Evolutionary conservation across 1,284 basidiomycete genomes (phyloP).

Genomic region (Sporisorium sorghi): DNA sequence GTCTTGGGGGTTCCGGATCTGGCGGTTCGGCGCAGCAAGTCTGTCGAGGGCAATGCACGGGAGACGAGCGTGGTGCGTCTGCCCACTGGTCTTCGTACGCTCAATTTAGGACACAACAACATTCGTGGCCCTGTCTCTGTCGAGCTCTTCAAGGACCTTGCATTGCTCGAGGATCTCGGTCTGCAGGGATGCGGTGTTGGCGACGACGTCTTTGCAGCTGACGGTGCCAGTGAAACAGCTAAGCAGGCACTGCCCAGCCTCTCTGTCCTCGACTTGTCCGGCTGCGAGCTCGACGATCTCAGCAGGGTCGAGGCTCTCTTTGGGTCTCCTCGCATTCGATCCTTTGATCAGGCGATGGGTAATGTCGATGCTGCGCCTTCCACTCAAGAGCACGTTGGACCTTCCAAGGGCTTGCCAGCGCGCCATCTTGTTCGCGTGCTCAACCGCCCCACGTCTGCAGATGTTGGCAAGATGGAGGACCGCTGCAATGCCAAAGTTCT

Average conservation of each 20-base stretch:
- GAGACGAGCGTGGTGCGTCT: constrained; percentile 19
- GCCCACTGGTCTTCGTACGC: constrained; percentile 45
- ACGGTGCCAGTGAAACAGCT: not conserved
- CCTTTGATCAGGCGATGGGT: constrained; percentile 35
- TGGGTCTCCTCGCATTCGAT: constrained; percentile 44
- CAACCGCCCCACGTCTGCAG: constrained; percentile 31
- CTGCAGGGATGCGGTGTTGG: constrained; percentile 59
- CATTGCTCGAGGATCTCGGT: constrained; percentile 49
- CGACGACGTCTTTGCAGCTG: constrained; percentile 56
- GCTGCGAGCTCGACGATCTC: constrained; percentile 61
- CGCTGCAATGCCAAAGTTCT: constrained; percentile 28
- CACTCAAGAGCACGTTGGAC: constrained; percentile 2
- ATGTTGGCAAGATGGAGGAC: constrained; percentile 33
- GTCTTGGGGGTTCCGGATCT: constrained; percentile 45
- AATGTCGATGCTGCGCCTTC: constrained; percentile 14
- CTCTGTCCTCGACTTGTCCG: constrained; percentile 51
- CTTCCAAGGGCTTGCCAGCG: constrained; percentile 21
- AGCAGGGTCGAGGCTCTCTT: constrained; percentile 50
- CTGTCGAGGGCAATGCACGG: not conserved
- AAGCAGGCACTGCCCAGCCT: constrained; percentile 39
- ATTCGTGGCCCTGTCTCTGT: constrained; percentile 57
- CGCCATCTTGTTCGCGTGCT: constrained; percentile 55
- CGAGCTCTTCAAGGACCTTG: constrained; percentile 32
- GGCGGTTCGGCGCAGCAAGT: constrained; percentile 30
- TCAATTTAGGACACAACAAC: constrained; percentile 57